Conservation (phyloP, 2,329 filamentous ascomycete species). For the Nannizzia gypsea region DNA sequence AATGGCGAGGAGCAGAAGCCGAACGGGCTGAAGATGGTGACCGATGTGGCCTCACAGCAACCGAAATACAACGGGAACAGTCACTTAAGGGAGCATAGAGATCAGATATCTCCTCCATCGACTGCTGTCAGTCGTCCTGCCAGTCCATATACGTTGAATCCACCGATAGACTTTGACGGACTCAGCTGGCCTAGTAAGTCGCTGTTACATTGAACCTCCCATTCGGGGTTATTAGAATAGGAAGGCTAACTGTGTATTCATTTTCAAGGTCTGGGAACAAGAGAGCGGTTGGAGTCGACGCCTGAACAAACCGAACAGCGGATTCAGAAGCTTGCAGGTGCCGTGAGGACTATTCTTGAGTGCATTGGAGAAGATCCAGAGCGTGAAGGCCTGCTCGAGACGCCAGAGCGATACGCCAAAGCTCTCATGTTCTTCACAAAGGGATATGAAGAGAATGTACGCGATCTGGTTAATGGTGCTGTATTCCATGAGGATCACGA, state of each 20-base stretch:
- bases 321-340: conserved; percentile 49
- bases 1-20: conserved; percentile 1
- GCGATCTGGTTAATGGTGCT: conserved; percentile 81
- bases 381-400: conserved; percentile 51
- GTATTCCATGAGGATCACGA: conserved; percentile 96
- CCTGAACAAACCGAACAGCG: conserved; percentile 47
- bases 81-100: conserved; percentile 42
- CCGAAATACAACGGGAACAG: conserved; percentile 31
- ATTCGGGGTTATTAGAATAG: background rate
- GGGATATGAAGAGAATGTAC: conserved; percentile 89
- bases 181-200: conserved; percentile 42
- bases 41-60: conserved; percentile 7
- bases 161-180: conserved; percentile 42
- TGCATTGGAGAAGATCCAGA: conserved; percentile 56
- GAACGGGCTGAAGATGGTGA: conserved; percentile 9
- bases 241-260: background rate
- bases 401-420: conserved; percentile 81
- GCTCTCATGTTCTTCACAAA: conserved; percentile 93
- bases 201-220: background rate
- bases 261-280: conserved; percentile 34
- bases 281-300: conserved; percentile 44
- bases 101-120: conserved; percentile 40
- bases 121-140: conserved; percentile 40
- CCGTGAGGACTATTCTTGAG: conserved; percentile 52
- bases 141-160: conserved; percentile 39